Conservation (phyloP, 2,329 filamentous ascomycete genomes). For the Magnaporthiopsis poae region DNA sequence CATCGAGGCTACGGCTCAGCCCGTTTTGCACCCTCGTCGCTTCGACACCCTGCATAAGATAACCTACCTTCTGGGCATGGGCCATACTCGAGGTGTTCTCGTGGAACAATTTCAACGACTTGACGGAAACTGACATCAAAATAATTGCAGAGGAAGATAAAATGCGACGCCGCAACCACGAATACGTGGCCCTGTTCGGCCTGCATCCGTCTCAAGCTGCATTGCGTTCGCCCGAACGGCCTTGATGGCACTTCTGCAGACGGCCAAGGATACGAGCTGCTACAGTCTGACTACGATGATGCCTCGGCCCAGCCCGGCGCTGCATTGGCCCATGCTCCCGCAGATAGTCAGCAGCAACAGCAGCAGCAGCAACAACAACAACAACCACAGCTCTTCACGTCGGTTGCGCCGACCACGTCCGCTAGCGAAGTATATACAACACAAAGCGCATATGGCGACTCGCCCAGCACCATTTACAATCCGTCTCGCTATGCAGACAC, state of each 20-base stretch:
- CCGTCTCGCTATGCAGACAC: conserved; percentile 37
- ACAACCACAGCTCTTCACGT: conserved; percentile 30
- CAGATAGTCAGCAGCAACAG: conserved; percentile 25
- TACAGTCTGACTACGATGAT: conserved; percentile 35
- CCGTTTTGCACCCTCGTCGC: neutral
- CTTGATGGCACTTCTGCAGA: conserved; percentile 52
- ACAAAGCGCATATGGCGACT: conserved; percentile 39
- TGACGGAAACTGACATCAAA: neutral
- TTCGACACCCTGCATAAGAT: neutral
- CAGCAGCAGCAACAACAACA: conserved; percentile 28
- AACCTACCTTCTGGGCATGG: neutral
- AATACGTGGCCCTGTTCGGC: conserved; percentile 97
- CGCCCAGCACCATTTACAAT: conserved; percentile 31
- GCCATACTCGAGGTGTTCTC: neutral
- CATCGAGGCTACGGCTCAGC: neutral
- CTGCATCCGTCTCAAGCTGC: conserved; percentile 81
- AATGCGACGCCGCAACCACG: conserved; percentile 92
- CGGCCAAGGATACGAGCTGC: conserved; percentile 38
- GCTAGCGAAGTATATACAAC: conserved; percentile 29
- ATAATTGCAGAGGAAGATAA: conserved; percentile 64
- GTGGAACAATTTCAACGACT: neutral
- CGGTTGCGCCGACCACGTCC: conserved; percentile 17
- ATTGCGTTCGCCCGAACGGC: conserved; percentile 82
- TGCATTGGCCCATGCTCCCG: neutral
- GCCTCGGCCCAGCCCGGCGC: conserved; percentile 34